Evolutionary conservation across 129 eudicot species (phyloP).

Genomic region (carrot (Daucus carota)): DH1_v3.0 NC_030384.2:24676501-24677000

Average conservation of each 20-base stretch:
- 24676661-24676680: not conserved
- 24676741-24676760: not conserved
- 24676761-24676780: not conserved
- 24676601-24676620: not conserved
- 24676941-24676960: constrained; percentile 24
- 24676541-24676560: not conserved
- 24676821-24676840: not conserved
- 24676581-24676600: not conserved
- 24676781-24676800: not conserved
- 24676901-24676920: not conserved
- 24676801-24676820: not conserved
- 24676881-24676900: not conserved
- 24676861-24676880: not conserved
- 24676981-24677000: constrained; percentile 83
- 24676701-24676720: not conserved
- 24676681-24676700: not conserved
- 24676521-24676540: not conserved
- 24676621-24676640: not conserved
- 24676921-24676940: constrained; percentile 6
- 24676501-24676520: not conserved
- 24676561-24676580: no score
- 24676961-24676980: constrained; percentile 73
- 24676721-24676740: not conserved
- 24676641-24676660: not conserved
- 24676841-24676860: not conserved